A percentile compares a stretch with the other conserved stretches of the same genome.
phyloP scores from a whole-genome alignment of 2,329 filamentous ascomycete species.

The Kalaharituber pfeilii region DNA sequence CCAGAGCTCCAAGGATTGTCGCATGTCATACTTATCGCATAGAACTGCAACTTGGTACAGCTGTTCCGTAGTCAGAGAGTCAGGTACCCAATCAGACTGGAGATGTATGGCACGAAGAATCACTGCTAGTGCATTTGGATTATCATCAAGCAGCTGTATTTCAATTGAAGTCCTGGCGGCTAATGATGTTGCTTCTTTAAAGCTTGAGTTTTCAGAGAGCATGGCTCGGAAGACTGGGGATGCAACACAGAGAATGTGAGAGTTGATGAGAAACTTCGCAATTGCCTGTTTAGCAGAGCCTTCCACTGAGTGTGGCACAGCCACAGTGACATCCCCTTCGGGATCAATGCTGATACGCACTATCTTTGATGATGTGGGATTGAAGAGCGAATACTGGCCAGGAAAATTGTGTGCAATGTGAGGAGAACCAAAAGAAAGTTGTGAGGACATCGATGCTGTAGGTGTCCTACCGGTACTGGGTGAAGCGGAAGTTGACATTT shows the following conservation, averaged over 20 bases:
- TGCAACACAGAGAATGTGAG: background rate
- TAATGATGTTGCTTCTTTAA: background rate
- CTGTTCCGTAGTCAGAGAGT: background rate
- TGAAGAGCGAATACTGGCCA: no score
- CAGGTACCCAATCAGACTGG: background rate
- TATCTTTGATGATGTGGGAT: no score
- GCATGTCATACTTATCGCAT: constrained; percentile 2
- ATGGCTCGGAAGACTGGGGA: constrained; percentile 1
- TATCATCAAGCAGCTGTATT: background rate
- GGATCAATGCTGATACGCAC: no score
- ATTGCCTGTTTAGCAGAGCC: background rate
- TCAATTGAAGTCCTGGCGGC: background rate
- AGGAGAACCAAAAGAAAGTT: no score
- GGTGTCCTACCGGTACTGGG: no score
- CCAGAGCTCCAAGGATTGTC: background rate
- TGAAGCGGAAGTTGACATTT: no score
- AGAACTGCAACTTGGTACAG: background rate
- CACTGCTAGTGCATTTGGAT: background rate
- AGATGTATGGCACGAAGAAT: background rate
- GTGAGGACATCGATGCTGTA: no score
- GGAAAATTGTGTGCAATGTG: no score
- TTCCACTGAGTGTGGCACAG: no score
- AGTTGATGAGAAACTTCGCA: background rate
- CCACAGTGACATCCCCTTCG: background rate
- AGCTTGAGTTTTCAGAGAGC: background rate